Percentiles rank a stretch among this genome's conserved stretches.
phyloP scores from a whole-genome alignment of 1,284 basidiomycete species.

The Cryptococcus sp. region DNA sequence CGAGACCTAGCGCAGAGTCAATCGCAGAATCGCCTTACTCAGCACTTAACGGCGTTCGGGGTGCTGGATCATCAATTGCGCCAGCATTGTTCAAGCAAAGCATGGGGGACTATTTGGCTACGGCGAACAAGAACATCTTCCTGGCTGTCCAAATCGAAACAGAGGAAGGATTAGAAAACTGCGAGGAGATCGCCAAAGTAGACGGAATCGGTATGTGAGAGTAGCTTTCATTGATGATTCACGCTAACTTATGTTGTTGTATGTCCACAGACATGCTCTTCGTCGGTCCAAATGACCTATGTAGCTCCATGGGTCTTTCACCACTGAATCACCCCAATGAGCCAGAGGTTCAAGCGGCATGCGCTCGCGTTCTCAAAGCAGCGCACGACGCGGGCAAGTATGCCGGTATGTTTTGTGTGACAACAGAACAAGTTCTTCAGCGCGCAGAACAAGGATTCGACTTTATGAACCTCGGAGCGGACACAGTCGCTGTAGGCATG shows the following conservation, averaged over 20 bases:
- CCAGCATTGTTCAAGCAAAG: slow-evolving; percentile 39
- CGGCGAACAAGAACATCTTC: slow-evolving; percentile 39
- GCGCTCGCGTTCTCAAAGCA: slow-evolving; percentile 35
- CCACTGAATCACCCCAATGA: slow-evolving; percentile 31
- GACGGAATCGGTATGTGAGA: slow-evolving; percentile 33
- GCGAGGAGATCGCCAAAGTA: slow-evolving; percentile 43
- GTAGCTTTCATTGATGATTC: neutral
- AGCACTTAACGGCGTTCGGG: slow-evolving; percentile 37
- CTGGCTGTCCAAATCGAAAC: slow-evolving; percentile 47
- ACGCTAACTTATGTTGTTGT: neutral
- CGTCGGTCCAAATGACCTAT: slow-evolving; percentile 45
- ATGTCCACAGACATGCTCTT: slow-evolving; percentile 33
- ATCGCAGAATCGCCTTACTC: slow-evolving; percentile 31
- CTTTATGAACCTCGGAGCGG: slow-evolving; percentile 38
- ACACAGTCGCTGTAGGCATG: slow-evolving; percentile 21
- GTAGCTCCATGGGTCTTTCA: slow-evolving; percentile 35
- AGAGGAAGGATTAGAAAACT: slow-evolving; percentile 39
- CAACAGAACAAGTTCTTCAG: slow-evolving; percentile 27
- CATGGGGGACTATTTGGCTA: slow-evolving; percentile 36
- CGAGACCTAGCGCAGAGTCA: slow-evolving; percentile 25
- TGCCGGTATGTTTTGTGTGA: slow-evolving; percentile 23
- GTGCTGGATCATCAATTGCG: slow-evolving; percentile 41
- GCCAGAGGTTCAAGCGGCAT: slow-evolving; percentile 39
- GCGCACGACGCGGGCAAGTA: slow-evolving; percentile 38
- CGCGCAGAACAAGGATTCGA: slow-evolving; percentile 36